Evolutionary conservation across 176 grass and related monocot species (phyloP), one percentile per base, ranked within the genome.

Genomic region (Metroxylon sagu): DNA sequence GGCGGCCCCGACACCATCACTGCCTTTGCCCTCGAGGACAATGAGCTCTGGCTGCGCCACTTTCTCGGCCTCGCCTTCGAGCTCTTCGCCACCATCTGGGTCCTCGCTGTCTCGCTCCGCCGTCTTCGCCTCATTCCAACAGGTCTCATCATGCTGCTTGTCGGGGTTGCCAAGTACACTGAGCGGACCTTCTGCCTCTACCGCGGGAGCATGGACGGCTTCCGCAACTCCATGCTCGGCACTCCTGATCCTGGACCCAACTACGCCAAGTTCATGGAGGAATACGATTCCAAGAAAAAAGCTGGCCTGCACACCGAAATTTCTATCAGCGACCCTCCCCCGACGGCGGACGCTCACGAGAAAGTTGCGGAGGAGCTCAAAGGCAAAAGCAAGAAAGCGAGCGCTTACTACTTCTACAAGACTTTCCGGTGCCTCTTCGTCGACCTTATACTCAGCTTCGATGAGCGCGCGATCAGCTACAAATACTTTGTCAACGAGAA

Each of bases 191-290:
- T 68, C 21, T 78, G 77, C 26, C 81, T 89, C 1, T 64, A 73
- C 61, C 72, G 80, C 4, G 77, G 78, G 15, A 81, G 85, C 77
- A 84, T 81, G 81, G 76, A 76, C 71, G 68, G 56, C 6, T 54
- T 89, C 55, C 70, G 77, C 18, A 65, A 66, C 53, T 49, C 60
- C 0, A 63, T 70, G 66, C 21, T 62, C 28, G 2, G 3, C 25
- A 2, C 56, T 26, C 53, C 70, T 29, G 5, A 74, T 1, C 77
- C 69, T 2, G 85, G 81, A 0, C 85, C 85, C 10, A 84, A 84
- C 2, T 18, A 43, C 50, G 71, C 86, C 69, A 90, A 85, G 62
- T 85, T 90, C 62, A 79, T 89, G 85, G 81, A 84, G 31, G 81
- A 89, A 73, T 89, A 80, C 68, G 62, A 57, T 19, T 84, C 79